Evolutionary conservation across 2,329 filamentous ascomycete genomes (phyloP), one percentile per base, ranked within the genome.

Genomic region (Cladosporium sp.): DNA sequence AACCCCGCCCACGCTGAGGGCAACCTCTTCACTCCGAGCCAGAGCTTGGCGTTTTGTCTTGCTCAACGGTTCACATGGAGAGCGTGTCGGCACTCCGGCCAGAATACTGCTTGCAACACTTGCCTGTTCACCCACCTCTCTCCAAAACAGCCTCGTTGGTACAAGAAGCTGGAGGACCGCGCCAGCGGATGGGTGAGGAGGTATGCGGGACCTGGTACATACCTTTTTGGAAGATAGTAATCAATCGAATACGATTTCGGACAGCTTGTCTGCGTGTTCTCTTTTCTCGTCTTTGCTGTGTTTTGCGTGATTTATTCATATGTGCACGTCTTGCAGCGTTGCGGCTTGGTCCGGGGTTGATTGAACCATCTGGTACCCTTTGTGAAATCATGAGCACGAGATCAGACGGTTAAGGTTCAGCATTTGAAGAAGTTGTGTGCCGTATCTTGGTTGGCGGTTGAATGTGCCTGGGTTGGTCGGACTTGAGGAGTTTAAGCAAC

Each of bases 1-100:
- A 85, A 72, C 71, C 50, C 46, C 61, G 61, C 61, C 61, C 61
- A 63, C 50, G 61, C 61, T 53, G 35, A 44, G 33, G 33, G 18
- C 33, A 28, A 46, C 40, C 33, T 37, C 28, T 23, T 46, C 26
- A n/a, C 61, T 56, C 26, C 61, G 29, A 55, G 61, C 49, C 50
- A 56, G 35, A 46, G 61, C 61, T 56, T 63, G 61, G 50, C 61
- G 61, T 63, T 56, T 63, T 63, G 61, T 46, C 61, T 63, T 33
- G 61, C 61, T 46, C 35, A 44, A 21, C 50, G 61, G 49, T n/a
- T 59, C 35, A 26, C 31, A 63, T 52, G 61, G 50, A 63, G 61
- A 21, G 61, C 61, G 50, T 63, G 61, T 16, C 23, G 50, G 61
- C 61, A 62, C 33, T 50, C 56, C 35, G 50, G 50, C 61, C 61